A percentile compares a stretch with the other conserved stretches of the same genome.
phyloP scores from a whole-genome alignment of 2,329 filamentous ascomycete species.

The Microcyclosporella mali region DNA sequence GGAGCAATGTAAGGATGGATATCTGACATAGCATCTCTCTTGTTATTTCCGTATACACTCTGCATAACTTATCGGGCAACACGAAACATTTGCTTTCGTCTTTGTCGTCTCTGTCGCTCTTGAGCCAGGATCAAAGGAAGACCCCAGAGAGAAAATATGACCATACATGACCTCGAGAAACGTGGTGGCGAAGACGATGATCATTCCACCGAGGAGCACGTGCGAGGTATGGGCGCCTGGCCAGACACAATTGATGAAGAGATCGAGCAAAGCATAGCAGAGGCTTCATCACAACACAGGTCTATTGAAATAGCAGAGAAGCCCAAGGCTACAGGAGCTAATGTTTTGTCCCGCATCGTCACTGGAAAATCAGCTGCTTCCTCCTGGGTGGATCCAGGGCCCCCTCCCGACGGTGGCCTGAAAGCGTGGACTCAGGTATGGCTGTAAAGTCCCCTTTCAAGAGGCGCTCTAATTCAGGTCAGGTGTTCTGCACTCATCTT shows the following conservation, averaged over 20 bases:
- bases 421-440: conserved; percentile 26
- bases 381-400: conserved; percentile 29
- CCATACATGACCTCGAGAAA: too few species aligned
- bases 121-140: too few species aligned
- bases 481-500: conserved; percentile 24
- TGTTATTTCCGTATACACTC: too few species aligned
- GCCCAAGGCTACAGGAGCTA: conserved; percentile 1
- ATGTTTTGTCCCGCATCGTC: conserved; percentile 18
- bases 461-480: conserved; percentile 5
- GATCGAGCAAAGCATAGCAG: conserved; percentile 15
- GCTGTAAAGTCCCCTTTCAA: too few species aligned
- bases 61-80: too few species aligned
- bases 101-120: too few species aligned
- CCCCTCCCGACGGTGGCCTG: conserved; percentile 39
- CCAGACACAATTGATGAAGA: conserved; percentile 18
- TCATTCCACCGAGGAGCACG: background rate
- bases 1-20: too few species aligned
- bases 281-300: conserved; percentile 7
- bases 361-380: conserved; percentile 24
- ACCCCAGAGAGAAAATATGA: too few species aligned
- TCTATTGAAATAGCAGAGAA: conserved; percentile 2
- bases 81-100: too few species aligned
- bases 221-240: conserved; percentile 12
- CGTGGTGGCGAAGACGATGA: too few species aligned
- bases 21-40: too few species aligned